Conservation (phyloP, 2,329 filamentous ascomycete species). For the Lithohypha guttulata region DNA sequence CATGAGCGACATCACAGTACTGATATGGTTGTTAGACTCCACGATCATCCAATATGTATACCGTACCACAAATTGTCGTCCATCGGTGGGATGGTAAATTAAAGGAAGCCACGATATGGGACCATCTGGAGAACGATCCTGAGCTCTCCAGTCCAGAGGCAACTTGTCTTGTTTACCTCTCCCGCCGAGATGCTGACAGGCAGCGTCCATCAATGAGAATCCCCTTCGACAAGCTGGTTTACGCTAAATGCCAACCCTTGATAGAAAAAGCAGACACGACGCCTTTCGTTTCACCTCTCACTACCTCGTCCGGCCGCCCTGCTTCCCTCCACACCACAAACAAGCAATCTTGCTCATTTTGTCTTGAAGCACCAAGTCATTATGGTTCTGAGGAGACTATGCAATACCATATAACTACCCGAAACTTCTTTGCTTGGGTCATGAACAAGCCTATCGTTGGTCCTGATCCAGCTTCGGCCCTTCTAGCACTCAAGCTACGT, state of each 20-base stretch:
- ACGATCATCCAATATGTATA: background rate
- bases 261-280: conserved; percentile 35
- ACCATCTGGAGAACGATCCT: conserved; percentile 42
- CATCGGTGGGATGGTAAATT: conserved; percentile 30
- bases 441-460: conserved; percentile 58
- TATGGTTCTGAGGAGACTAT: conserved; percentile 46
- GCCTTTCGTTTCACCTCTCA: conserved; percentile 11
- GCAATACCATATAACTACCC: conserved; percentile 55
- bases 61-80: conserved; percentile 9
- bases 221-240: conserved; percentile 46
- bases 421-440: conserved; percentile 67
- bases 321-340: background rate
- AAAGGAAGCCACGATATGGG: conserved; percentile 30
- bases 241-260: conserved; percentile 48
- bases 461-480: conserved; percentile 22
- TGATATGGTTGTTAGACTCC: too few relatives aligned
- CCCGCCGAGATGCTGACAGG: conserved; percentile 53
- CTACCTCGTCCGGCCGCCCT: conserved; percentile 16
- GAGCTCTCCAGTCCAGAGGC: conserved; percentile 60
- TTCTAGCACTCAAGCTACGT: conserved; percentile 7
- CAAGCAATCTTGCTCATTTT: conserved; percentile 43
- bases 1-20: too few relatives aligned
- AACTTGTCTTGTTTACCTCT: conserved; percentile 60
- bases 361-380: conserved; percentile 54
- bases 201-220: conserved; percentile 59